A percentile compares a stretch with the other conserved stretches of the same genome.
These are phyloP conservation scores for Populus simonii DNA, from an alignment of 345 rosid genomes.

Conservation along the genomic window DNA sequence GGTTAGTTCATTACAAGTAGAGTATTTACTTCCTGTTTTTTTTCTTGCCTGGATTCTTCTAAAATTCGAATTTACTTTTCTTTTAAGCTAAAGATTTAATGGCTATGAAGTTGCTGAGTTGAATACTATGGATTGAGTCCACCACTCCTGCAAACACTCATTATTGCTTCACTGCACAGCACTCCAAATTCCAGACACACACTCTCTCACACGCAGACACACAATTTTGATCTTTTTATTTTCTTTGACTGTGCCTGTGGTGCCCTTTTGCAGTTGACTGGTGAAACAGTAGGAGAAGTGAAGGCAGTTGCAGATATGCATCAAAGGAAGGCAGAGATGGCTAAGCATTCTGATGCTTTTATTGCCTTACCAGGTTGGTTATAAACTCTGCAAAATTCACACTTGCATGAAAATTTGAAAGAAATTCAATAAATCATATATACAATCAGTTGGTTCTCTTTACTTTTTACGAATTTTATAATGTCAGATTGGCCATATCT, in stretches of 20 bases:
- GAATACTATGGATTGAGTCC: constrained; percentile 55
- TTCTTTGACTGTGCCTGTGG: constrained; percentile 18
- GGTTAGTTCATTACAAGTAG: constrained; percentile 3
- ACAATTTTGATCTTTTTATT: not conserved
- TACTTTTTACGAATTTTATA: constrained; percentile 14
- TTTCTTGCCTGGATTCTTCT: constrained; percentile 26
- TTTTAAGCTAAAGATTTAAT: not conserved
- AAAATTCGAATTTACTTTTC: constrained; percentile 7
- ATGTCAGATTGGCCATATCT: constrained; percentile 12
- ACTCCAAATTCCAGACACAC: constrained; percentile 28
- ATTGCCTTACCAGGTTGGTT: constrained; percentile 97
- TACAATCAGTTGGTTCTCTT: constrained; percentile 20
- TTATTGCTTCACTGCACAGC: constrained; percentile 53
- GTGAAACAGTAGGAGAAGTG: constrained; percentile 99
- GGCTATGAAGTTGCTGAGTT: constrained; percentile 12
- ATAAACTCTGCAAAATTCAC: constrained; percentile 20
- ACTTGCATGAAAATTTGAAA: constrained; percentile 17
- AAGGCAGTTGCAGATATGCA: constrained; percentile 99
- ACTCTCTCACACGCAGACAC: not conserved
- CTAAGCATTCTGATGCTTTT: constrained; percentile 99
- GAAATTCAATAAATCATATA: constrained; percentile 21
- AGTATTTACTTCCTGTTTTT: constrained; percentile 21
- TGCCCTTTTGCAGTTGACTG: constrained; percentile 72
- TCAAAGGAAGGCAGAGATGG: constrained; percentile 99
- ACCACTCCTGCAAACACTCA: constrained; percentile 38